Evolutionary conservation across 148 eudicot species (phyloP).

Genomic region (Vaccinium macrocarpon): DNA sequence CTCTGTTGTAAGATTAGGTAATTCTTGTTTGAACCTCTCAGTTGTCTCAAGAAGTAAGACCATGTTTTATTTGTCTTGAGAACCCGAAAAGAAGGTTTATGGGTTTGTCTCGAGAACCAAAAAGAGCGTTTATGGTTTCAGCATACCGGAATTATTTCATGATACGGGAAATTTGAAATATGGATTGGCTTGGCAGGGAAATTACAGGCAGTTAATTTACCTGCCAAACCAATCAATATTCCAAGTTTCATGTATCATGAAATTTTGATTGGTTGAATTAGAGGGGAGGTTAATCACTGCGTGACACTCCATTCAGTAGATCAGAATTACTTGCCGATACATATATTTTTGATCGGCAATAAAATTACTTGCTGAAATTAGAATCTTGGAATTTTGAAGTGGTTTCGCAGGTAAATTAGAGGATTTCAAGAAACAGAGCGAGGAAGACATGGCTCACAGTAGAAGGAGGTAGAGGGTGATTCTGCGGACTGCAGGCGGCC

Average conservation of each 20-base stretch:
- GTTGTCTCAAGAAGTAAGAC: neutral
- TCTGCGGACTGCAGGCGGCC: constrained; percentile 53
- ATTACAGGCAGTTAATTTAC: neutral
- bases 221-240: neutral
- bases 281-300: constrained; percentile 5
- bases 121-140: constrained; percentile 8
- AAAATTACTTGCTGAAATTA: neutral
- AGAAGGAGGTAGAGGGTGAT: constrained; percentile 31
- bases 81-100: neutral
- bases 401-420: constrained; percentile 18
- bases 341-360: no score
- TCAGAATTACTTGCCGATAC: neutral
- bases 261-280: neutral
- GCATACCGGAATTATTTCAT: neutral
- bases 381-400: neutral
- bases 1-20: neutral
- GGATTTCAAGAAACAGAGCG: constrained; percentile 1
- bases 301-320: neutral
- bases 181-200: constrained; percentile 15
- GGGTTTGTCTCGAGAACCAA: neutral
- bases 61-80: constrained; percentile 8
- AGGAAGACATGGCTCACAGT: constrained; percentile 38
- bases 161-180: neutral
- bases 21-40: neutral
- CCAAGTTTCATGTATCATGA: neutral